Conservation (phyloP, 805 yeast species). For the Priceomyces fermenticarens region DNA sequence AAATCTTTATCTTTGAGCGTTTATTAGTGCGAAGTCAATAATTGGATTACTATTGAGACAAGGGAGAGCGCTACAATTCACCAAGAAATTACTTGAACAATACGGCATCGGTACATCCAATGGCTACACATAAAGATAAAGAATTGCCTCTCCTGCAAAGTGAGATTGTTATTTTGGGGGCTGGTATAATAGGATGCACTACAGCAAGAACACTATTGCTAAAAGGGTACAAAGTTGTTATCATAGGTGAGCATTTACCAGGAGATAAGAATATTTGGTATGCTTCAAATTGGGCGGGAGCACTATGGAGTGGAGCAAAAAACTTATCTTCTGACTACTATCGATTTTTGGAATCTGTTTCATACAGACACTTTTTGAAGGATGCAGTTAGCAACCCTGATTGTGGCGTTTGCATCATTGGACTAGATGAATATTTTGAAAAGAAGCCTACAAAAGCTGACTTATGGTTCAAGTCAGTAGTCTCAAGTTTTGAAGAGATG, state of each 20-base stretch:
- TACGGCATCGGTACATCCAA: too few species aligned
- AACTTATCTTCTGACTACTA: conserved; percentile 4
- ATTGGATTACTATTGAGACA: too few species aligned
- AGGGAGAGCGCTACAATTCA: too few species aligned
- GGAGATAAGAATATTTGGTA: conserved; percentile 14
- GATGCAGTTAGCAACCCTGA: conserved; percentile 9
- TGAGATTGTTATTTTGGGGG: conserved; percentile 11
- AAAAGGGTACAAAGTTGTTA: conserved; percentile 9
- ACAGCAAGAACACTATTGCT: conserved; percentile 6
- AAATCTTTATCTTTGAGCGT: too few species aligned
- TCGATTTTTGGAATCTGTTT: conserved; percentile 9
- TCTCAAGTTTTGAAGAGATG: conserved; percentile 9
- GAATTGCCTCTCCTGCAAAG: conserved; percentile 1
- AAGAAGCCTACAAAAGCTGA: conserved; percentile 6
- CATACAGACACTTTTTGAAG: conserved; percentile 11
- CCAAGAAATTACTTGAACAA: too few species aligned
- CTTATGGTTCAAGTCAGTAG: conserved; percentile 7
- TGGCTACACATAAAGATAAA: background rate
- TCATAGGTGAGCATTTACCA: conserved; percentile 14
- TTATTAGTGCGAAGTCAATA: too few species aligned
- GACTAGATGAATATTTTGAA: conserved; percentile 7
- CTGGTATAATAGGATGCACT: conserved; percentile 14
- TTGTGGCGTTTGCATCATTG: conserved; percentile 9
- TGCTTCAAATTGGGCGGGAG: conserved; percentile 19
- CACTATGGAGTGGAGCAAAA: conserved; percentile 8